Conservation (phyloP, 1,139 yeast species). For the Candida freyschussii region DNA sequence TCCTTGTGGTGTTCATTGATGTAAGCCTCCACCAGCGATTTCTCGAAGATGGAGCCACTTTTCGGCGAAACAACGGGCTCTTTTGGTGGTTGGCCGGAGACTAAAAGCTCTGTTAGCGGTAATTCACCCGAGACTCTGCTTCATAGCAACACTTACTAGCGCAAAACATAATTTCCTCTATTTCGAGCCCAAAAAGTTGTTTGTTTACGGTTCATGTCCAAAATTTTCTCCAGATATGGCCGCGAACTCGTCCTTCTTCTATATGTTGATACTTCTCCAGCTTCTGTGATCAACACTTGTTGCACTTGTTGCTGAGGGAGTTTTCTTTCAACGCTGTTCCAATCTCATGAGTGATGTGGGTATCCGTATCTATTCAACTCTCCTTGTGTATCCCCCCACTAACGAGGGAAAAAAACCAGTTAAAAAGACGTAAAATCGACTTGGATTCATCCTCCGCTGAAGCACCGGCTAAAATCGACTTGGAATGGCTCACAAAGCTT, state of each 20-base stretch:
- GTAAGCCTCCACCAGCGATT: slow-evolving; percentile 54
- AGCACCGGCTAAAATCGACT: slow-evolving; percentile 1
- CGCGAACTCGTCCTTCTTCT: neutral
- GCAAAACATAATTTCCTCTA: slow-evolving; percentile 12
- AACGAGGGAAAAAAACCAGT: too few relatives aligned
- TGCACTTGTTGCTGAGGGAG: too few relatives aligned
- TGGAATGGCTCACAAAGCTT: slow-evolving; percentile 8
- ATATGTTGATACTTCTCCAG: too few relatives aligned
- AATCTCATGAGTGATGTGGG: slow-evolving; percentile 8
- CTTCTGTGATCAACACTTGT: too few relatives aligned
- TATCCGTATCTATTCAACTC: neutral
- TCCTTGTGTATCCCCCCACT: too few relatives aligned
- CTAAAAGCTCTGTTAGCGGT: slow-evolving; percentile 17
- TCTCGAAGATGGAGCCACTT: slow-evolving; percentile 72
- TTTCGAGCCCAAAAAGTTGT: neutral
- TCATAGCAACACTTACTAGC: slow-evolving; percentile 14
- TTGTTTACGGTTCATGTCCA: neutral
- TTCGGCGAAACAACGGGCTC: slow-evolving; percentile 74
- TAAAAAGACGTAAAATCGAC: slow-evolving; percentile 11
- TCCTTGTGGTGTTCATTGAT: slow-evolving; percentile 64
- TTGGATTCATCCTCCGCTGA: neutral
- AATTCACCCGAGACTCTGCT: neutral
- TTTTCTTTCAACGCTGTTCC: too few relatives aligned
- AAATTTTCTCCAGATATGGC: too few relatives aligned
- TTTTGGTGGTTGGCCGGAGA: slow-evolving; percentile 65